Evolutionary conservation across 1,284 basidiomycete genomes (phyloP).

Genomic region (Anthracocystis walkeri): DNA sequence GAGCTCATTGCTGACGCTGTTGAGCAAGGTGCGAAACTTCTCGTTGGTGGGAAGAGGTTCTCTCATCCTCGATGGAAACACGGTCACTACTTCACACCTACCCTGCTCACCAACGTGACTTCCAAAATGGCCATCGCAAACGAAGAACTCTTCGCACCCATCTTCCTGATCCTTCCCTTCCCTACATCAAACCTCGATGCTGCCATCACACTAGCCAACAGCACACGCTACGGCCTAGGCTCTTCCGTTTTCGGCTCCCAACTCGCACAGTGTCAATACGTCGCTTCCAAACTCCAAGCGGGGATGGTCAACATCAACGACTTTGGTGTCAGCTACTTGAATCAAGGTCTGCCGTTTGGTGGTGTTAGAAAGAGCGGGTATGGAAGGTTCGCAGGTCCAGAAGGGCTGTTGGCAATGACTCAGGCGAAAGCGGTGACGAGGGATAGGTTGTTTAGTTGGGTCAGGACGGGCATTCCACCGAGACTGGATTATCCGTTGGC

Average conservation of each 20-base stretch:
- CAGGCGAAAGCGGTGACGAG: slow-evolving; percentile 86
- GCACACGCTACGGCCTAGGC: slow-evolving; percentile 88
- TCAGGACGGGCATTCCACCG: slow-evolving; percentile 85
- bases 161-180: slow-evolving; percentile 65
- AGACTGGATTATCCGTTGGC: slow-evolving; percentile 69
- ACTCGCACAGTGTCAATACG: slow-evolving; percentile 79
- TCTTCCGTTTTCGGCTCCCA: slow-evolving; percentile 92
- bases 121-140: slow-evolving; percentile 67
- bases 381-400: slow-evolving; percentile 75
- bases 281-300: slow-evolving; percentile 83
- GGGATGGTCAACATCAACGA: slow-evolving; percentile 95
- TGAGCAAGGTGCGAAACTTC: slow-evolving; percentile 78
- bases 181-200: slow-evolving; percentile 81
- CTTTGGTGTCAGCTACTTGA: slow-evolving; percentile 88
- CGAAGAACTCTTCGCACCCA: slow-evolving; percentile 64
- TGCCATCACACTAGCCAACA: slow-evolving; percentile 86
- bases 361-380: slow-evolving; percentile 77
- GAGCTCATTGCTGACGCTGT: slow-evolving; percentile 79
- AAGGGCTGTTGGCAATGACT: slow-evolving; percentile 87
- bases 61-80: slow-evolving; percentile 75
- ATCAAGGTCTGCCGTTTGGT: slow-evolving; percentile 93
- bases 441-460: slow-evolving; percentile 83
- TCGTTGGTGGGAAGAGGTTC: slow-evolving; percentile 78
- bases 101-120: slow-evolving; percentile 85
- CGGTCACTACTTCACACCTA: slow-evolving; percentile 86